Base-by-base conservation (phyloP, 768 basidiomycete genomes). In the Tylopilus balloui region DNA sequence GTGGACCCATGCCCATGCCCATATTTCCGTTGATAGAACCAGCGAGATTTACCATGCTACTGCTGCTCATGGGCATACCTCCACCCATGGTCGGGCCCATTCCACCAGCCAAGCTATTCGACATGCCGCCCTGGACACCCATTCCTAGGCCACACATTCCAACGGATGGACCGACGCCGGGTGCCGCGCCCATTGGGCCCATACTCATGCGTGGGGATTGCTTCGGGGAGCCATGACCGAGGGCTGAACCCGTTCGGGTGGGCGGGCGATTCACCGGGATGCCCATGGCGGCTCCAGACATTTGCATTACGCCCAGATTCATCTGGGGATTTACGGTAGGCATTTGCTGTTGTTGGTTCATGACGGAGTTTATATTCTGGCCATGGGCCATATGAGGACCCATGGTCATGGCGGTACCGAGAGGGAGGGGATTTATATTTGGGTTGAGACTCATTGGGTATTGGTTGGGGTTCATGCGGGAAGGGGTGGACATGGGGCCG, bases 211-310 rank as follows among this genome's bases (percentile, higher is more conserved):
- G 56, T 1, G 66, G 65, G 0, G 66, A 62, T 1, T 66, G 63
- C 40, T 64, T 66, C 9, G 65, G 66, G 14, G 65, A 66, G 11
- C 42, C 45, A n/a, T 54, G 56, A 6, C 63, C 59, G 34, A 51
- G 57, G 0, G 66, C 63, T n/a, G 65, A 68, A n/a, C 57, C 66
- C 0, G 63, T 55, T 41, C 64, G 48, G 9, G 64, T 65, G 1
- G 65, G 65, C 10, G 65, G 64, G 1, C 65, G 65, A 44, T 61
- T 60, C 55, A 64, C 51, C 21, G 48, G 53, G 48, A 61, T 57
- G 45, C 49, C 56, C 52, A 58, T 56, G 19, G 42, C 50, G 14
- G 42, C 45, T 7, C 36, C 54, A 25, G 43, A 46, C 48, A 62
- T 62, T 1, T 62, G 59, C 29, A 61, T 51, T 15, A 27, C 20